A percentile compares a stretch with the other conserved stretches of the same genome.
These are phyloP conservation scores for Plasmodium fragile DNA, from an alignment of 169 alveolate species.

Conservation along the genomic window DNA sequence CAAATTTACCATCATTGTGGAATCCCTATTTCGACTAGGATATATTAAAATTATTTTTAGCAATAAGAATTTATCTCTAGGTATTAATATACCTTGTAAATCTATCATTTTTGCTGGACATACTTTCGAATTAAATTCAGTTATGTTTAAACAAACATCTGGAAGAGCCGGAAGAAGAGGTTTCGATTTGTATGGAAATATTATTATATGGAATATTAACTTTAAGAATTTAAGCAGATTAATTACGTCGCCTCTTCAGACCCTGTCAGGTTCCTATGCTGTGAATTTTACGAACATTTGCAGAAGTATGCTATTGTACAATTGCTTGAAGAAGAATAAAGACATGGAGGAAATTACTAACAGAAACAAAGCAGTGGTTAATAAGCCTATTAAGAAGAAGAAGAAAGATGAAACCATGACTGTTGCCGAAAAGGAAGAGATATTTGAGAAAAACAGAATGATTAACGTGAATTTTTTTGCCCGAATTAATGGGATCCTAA, in stretches of 20 bases:
- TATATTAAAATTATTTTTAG: slow-evolving; percentile 89
- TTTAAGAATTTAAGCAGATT: slow-evolving; percentile 86
- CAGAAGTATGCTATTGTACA: slow-evolving; percentile 69
- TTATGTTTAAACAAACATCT: slow-evolving; percentile 92
- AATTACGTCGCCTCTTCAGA: slow-evolving; percentile 86
- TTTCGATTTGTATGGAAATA: slow-evolving; percentile 92
- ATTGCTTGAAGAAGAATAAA: slow-evolving; percentile 34
- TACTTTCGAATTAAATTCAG: slow-evolving; percentile 88
- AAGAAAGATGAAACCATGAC: slow-evolving; percentile 59
- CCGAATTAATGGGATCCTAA: slow-evolving; percentile 66
- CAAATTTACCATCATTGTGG: slow-evolving; percentile 87
- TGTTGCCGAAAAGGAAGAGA: slow-evolving; percentile 73
- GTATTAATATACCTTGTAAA: slow-evolving; percentile 94
- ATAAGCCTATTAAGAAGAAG: slow-evolving; percentile 57
- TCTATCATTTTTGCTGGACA: slow-evolving; percentile 91
- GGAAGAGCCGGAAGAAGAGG: slow-evolving; percentile 96
- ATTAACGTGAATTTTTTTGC: slow-evolving; percentile 50
- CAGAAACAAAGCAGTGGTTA: slow-evolving; percentile 33
- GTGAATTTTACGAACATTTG: slow-evolving; percentile 72
- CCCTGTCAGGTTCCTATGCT: slow-evolving; percentile 80
- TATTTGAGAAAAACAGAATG: slow-evolving; percentile 60
- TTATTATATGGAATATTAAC: slow-evolving; percentile 92
- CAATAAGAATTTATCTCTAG: slow-evolving; percentile 92
- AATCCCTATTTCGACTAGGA: slow-evolving; percentile 89
- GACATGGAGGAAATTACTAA: slow-evolving; percentile 34